Base-by-base conservation (phyloP, 208 protist genomes). In the Blastocrithidia nonstop region DNA sequence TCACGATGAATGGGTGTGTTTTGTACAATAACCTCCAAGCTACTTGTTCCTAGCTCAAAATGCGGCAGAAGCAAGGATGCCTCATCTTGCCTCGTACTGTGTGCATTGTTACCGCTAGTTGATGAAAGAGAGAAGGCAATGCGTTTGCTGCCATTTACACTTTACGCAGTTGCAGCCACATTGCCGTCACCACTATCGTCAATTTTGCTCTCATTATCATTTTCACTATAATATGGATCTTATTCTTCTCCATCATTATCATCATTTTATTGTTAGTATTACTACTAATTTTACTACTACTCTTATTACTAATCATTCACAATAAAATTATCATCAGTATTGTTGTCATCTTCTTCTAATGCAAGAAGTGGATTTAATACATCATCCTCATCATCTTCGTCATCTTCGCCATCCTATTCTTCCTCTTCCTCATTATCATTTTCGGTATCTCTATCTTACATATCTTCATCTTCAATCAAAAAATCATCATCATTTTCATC, bases 341-440 rank as follows among this genome's bases (percentile, higher is more conserved):
- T 40, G 23, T 54, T 37, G 1, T 59, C 59, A 1, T 57, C 50
- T 8, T 62, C 48, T 17, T 40, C 48, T n/a, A 60, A 50, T 4
- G 35, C 32, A 6, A 54, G 27, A 6, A 45, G 24, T 6, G 45
- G 35, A 15, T 50, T 50, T n/a, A n/a, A n/a, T 7, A 41, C 54
- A 23, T 40, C 54, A 16, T 56, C 41, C 11, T 51, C 53, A 13
- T 56, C 50, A 5, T 51, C 50, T 3, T 64, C 60, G 16, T 57
- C 59, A 0, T 54, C 69, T n/a, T 57, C 50, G 2, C 61, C 65
- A 0, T 68, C 65, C 5, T 74, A 59, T 1, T 74, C 55, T 6
- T 52, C 55, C 11, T 54, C 29, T 21, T 51, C 54, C 5, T 50
- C 55, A 26, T 51, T 64, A 17, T 51, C 66, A 0, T 46, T 53